These are phyloP conservation scores for Sphagnum tenellum DNA, from an alignment of 225 moss, liverwort and hornwort genomes.

Conservation along the genomic window DNA sequence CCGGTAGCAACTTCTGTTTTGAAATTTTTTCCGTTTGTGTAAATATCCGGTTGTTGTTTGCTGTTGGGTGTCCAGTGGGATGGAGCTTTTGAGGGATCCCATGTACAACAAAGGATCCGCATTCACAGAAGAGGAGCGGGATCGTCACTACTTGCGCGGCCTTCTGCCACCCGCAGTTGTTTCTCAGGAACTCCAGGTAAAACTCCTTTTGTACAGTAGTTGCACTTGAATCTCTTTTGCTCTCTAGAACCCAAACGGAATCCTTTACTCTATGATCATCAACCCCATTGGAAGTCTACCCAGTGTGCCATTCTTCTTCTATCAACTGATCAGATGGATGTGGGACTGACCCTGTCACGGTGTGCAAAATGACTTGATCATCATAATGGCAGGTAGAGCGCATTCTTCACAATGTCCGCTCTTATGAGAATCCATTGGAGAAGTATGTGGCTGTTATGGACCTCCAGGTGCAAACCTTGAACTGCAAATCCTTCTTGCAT, in stretches of 20 bases:
- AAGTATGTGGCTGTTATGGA: constrained; percentile 78
- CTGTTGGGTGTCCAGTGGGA: constrained; percentile 36
- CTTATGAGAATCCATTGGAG: constrained; percentile 55
- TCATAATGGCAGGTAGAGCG: constrained; percentile 43
- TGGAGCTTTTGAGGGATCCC: constrained; percentile 75
- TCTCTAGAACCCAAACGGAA: too few relatives aligned
- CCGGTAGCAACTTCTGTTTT: too few relatives aligned
- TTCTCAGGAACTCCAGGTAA: constrained; percentile 74
- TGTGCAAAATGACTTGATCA: background rate
- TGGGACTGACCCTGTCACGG: too few relatives aligned
- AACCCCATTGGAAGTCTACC: too few relatives aligned
- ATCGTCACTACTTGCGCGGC: constrained; percentile 70
- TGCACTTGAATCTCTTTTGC: too few relatives aligned
- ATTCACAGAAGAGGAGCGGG: constrained; percentile 63
- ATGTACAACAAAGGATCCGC: constrained; percentile 82
- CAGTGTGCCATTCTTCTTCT: too few relatives aligned
- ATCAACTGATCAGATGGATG: too few relatives aligned
- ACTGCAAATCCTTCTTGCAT: background rate
- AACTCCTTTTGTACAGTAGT: background rate
- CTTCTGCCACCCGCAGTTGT: constrained; percentile 73
- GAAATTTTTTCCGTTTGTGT: too few relatives aligned
- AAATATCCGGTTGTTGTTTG: too few relatives aligned
- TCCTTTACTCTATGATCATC: too few relatives aligned
- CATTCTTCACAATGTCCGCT: constrained; percentile 53
- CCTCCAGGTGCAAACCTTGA: constrained; percentile 43